phyloP scores from a whole-genome alignment of 176 grass and related monocot species.

The Carex scoparia region DNA sequence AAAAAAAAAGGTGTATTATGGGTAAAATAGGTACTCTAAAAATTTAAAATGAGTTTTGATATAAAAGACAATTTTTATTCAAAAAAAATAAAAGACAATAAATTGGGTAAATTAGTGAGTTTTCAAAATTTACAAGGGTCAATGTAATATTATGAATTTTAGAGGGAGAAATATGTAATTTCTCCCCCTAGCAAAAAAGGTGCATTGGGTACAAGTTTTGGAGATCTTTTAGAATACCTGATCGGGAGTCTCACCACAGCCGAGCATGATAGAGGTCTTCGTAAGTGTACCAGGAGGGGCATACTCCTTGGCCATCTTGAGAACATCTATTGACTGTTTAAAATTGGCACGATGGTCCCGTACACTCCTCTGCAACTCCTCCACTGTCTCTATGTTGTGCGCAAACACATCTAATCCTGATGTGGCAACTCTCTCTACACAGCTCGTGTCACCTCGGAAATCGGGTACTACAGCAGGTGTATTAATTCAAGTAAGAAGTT shows the following conservation, averaged over 20 bases:
- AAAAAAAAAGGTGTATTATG: too few species aligned
- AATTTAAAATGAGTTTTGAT: too few species aligned
- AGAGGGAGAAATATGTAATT: too few species aligned
- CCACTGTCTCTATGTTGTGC: slow-evolving; percentile 97
- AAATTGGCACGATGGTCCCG: slow-evolving; percentile 85
- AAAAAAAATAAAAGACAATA: too few species aligned
- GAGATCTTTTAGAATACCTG: slow-evolving; percentile 24
- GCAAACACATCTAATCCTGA: slow-evolving; percentile 96
- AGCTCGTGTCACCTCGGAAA: slow-evolving; percentile 74
- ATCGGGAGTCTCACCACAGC: slow-evolving; percentile 85
- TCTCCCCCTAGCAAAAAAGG: not conserved
- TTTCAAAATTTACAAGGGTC: too few species aligned
- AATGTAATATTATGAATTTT: too few species aligned
- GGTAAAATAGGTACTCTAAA: too few species aligned
- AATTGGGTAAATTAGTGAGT: too few species aligned
- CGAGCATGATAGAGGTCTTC: slow-evolving; percentile 93
- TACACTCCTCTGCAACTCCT: slow-evolving; percentile 77
- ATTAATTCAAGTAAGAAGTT: not conserved
- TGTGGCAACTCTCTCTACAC: slow-evolving; percentile 74
- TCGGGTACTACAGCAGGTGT: slow-evolving; percentile 63
- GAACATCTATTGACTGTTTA: slow-evolving; percentile 88
- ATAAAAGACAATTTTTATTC: too few species aligned
- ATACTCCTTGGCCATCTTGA: slow-evolving; percentile 92
- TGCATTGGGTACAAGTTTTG: not conserved
- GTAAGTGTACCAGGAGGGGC: slow-evolving; percentile 81